phyloP scores from a whole-genome alignment of 2,329 filamentous ascomycete genomes.

The Graphilbum sp. region DNA sequence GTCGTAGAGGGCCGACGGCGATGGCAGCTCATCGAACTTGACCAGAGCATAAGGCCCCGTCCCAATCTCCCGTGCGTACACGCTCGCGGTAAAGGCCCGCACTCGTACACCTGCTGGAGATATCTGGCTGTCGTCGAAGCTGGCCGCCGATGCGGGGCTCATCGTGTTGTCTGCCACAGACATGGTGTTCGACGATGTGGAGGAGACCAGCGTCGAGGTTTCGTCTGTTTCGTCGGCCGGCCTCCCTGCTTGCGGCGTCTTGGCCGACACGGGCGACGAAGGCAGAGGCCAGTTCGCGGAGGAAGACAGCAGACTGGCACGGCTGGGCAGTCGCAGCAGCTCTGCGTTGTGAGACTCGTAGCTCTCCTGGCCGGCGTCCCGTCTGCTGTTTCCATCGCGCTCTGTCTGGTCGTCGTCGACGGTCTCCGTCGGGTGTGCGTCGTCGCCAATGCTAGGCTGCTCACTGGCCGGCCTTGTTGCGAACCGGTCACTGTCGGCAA shows the following conservation, averaged over 20 bases:
- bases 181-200: background rate
- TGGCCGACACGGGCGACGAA: background rate
- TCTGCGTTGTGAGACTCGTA: background rate
- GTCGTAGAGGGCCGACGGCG: background rate
- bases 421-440: too few relatives aligned
- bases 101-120: background rate
- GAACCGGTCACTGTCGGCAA: too few relatives aligned
- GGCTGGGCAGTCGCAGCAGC: background rate
- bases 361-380: background rate
- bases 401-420: too few relatives aligned
- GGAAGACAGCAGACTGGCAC: conserved; percentile 4
- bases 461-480: too few relatives aligned
- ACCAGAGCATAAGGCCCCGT: conserved; percentile 9
- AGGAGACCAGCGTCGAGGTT: background rate
- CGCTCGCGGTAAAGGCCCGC: conserved; percentile 8
- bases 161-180: background rate
- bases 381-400: background rate
- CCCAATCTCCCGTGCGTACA: conserved; percentile 10
- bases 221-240: background rate
- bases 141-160: background rate
- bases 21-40: too few relatives aligned
- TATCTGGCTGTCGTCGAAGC: background rate
- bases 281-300: conserved; percentile 10
- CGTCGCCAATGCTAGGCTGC: too few relatives aligned
- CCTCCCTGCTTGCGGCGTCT: background rate